A percentile compares a stretch with the other conserved stretches of the same genome.
Conservation (phyloP, 2,329 filamentous ascomycete species). For the Arthrobotrys sinensis region DNA sequence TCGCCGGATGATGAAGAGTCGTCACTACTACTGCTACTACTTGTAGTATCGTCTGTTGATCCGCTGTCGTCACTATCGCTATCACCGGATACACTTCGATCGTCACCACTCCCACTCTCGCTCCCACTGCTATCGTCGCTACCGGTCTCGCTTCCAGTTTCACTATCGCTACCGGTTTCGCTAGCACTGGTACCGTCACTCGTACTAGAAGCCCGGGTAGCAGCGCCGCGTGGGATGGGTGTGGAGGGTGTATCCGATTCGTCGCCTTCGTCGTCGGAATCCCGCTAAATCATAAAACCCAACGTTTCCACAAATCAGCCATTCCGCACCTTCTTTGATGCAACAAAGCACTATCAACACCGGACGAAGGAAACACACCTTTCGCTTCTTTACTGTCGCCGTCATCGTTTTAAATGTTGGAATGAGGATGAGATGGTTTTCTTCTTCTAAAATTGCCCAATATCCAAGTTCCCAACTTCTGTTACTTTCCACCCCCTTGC, state of each 20-base stretch:
- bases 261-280: slow-evolving; percentile 57
- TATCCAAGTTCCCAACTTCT: neutral
- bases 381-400: slow-evolving; percentile 53
- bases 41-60: slow-evolving; percentile 35
- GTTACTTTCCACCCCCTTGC: slow-evolving; percentile 5
- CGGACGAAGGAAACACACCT: slow-evolving; percentile 35
- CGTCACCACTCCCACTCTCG: slow-evolving; percentile 37
- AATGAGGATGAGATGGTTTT: neutral
- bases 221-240: slow-evolving; percentile 29
- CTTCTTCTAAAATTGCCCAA: neutral
- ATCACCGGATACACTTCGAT: slow-evolving; percentile 32
- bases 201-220: slow-evolving; percentile 35
- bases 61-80: slow-evolving; percentile 44
- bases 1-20: slow-evolving; percentile 37
- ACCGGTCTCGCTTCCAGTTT: slow-evolving; percentile 37
- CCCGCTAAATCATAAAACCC: slow-evolving; percentile 37
- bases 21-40: slow-evolving; percentile 46
- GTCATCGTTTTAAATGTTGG: slow-evolving; percentile 32
- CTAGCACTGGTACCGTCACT: slow-evolving; percentile 36
- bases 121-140: slow-evolving; percentile 49
- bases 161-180: slow-evolving; percentile 43
- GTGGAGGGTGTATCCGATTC: slow-evolving; percentile 54
- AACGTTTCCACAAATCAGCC: slow-evolving; percentile 3
- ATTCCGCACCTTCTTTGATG: neutral
- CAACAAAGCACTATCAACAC: neutral